Conservation (phyloP, 129 eudicot genomes). For the Centella asiatica region DNA sequence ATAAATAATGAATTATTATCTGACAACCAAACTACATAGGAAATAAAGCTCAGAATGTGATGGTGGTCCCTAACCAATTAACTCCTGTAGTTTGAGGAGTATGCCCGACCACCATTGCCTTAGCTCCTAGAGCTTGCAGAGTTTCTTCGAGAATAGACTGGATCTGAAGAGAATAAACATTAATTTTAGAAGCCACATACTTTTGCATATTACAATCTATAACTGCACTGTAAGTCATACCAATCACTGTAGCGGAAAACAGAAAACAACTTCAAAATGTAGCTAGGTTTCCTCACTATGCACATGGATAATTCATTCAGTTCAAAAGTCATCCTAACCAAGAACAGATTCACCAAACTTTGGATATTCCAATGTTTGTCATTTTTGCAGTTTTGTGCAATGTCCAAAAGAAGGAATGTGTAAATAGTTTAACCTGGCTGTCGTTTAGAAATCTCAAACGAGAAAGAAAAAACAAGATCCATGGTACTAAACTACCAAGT, state of each 20-base stretch:
- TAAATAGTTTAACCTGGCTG: constrained; percentile 2
- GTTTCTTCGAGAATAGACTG: constrained; percentile 66
- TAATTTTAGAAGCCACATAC: not conserved
- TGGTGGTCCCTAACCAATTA: constrained; percentile 54
- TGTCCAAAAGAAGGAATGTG: not conserved
- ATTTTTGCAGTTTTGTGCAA: not conserved
- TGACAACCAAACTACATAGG: not conserved
- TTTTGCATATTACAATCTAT: not conserved
- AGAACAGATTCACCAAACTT: not conserved
- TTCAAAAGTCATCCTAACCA: not conserved
- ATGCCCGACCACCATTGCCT: constrained; percentile 97
- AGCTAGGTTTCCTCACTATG: not conserved
- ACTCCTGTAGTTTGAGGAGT: constrained; percentile 90
- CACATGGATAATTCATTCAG: not conserved
- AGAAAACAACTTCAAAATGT: not conserved
- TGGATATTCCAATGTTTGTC: not conserved
- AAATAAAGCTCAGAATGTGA: constrained; percentile 6
- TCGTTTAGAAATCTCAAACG: constrained; percentile 1
- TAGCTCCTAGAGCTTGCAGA: constrained; percentile 75
- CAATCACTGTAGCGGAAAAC: not conserved
- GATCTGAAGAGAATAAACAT: constrained; percentile 30
- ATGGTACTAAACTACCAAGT: not conserved
- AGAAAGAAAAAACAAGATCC: not conserved
- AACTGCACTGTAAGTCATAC: not conserved
- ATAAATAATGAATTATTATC: not conserved